Evolutionary conservation across 2,329 filamentous ascomycete species (phyloP).

Genomic region (Atkinsonella hypoxylon): DNA sequence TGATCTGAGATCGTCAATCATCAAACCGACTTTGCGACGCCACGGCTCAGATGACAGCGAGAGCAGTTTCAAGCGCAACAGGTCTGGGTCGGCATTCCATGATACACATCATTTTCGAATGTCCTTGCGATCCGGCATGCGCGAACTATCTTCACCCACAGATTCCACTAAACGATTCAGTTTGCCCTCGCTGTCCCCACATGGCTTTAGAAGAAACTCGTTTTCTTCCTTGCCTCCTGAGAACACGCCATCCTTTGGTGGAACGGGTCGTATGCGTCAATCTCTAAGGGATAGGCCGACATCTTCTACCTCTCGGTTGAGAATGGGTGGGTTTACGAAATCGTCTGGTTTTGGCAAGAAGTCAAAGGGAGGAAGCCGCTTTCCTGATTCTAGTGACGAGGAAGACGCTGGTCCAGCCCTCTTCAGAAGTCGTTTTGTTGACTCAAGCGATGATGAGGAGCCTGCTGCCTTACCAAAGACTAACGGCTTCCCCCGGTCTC

Average conservation of each 20-base stretch:
- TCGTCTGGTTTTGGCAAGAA: conserved; percentile 28
- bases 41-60: conserved; percentile 56
- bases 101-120: conserved; percentile 52
- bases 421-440: conserved; percentile 49
- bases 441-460: conserved; percentile 13
- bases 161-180: conserved; percentile 49
- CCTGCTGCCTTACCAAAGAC: conserved; percentile 11
- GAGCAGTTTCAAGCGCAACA: conserved; percentile 68
- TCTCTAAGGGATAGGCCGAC: conserved; percentile 30
- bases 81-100: conserved; percentile 26
- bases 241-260: conserved; percentile 13
- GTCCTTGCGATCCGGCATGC: conserved; percentile 50
- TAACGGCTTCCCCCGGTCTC: conserved; percentile 23
- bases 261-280: conserved; percentile 27
- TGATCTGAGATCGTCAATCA: conserved; percentile 9
- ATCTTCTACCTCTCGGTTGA: conserved; percentile 27
- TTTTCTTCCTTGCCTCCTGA: conserved; percentile 27
- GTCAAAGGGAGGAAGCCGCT: conserved; percentile 33
- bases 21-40: conserved; percentile 31
- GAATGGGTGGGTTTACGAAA: conserved; percentile 27
- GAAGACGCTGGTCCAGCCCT: conserved; percentile 22
- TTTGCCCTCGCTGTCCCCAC: conserved; percentile 58
- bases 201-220: conserved; percentile 33
- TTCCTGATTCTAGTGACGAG: conserved; percentile 53
- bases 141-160: conserved; percentile 15